Evolutionary conservation across 2,329 filamentous ascomycete genomes (phyloP).

Genomic region (Sclerotiophoma versabilis): DNA sequence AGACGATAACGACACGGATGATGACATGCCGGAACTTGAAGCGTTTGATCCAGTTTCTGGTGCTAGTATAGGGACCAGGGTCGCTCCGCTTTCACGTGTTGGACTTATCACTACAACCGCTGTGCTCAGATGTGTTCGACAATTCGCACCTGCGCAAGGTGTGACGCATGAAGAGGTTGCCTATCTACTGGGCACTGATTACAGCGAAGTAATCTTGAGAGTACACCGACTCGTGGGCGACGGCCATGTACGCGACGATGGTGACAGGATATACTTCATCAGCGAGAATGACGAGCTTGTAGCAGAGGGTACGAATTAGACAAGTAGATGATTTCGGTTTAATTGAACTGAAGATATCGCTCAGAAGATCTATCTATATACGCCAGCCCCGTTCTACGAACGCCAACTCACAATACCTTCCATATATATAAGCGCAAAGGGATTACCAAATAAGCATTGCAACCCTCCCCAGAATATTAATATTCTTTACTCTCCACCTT

Average conservation of each 20-base stretch:
- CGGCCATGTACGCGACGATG: background rate
- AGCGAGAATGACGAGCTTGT: background rate
- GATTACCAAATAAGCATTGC: background rate
- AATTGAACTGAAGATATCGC: too few relatives aligned
- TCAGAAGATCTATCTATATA: background rate
- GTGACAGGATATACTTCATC: background rate
- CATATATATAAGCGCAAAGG: background rate
- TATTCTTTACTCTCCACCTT: constrained; percentile 20
- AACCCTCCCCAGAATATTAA: background rate
- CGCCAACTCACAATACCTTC: background rate
- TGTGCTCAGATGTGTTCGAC: background rate
- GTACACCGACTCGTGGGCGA: background rate
- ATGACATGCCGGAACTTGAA: constrained; percentile 11
- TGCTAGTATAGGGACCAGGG: background rate
- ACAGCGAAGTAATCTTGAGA: background rate
- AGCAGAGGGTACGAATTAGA: background rate
- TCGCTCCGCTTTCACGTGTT: background rate
- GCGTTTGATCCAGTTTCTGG: background rate
- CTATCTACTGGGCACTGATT: background rate
- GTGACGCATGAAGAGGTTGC: background rate
- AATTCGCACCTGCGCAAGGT: background rate
- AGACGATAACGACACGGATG: background rate
- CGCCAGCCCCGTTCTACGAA: background rate
- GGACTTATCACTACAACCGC: background rate
- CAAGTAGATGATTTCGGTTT: too few relatives aligned